phyloP scores from a whole-genome alignment of 805 yeast genomes.

The Ogataea angusta region DNA sequence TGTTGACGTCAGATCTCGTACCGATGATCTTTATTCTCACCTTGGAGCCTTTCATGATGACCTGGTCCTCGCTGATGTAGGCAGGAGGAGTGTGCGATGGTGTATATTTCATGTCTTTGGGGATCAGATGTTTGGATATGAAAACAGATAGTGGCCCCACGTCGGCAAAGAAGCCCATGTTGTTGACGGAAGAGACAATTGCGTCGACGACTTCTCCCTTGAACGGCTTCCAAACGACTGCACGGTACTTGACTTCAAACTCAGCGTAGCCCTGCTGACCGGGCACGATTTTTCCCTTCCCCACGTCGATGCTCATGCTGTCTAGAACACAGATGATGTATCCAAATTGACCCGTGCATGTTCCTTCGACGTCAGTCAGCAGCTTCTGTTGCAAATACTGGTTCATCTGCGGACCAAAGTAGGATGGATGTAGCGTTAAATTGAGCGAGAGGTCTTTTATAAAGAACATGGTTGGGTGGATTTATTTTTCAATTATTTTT shows the following conservation, averaged over 20 bases:
- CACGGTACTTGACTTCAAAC: constrained; percentile 92
- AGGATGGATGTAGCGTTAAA: constrained; percentile 94
- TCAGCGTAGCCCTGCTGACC: constrained; percentile 87
- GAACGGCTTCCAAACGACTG: constrained; percentile 97
- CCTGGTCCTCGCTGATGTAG: constrained; percentile 90
- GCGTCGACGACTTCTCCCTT: constrained; percentile 99
- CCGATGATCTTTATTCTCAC: constrained; percentile 95
- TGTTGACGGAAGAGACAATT: constrained; percentile 87
- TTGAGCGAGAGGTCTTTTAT: constrained; percentile 86
- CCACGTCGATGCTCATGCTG: constrained; percentile 91
- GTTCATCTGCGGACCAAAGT: constrained; percentile 97
- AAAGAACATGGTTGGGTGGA: constrained; percentile 27
- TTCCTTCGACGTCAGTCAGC: constrained; percentile 94
- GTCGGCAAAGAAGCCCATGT: constrained; percentile 95
- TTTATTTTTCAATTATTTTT: constrained; percentile 1
- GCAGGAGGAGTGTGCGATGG: constrained; percentile 99
- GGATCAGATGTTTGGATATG: constrained; percentile 91
- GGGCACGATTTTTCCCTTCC: constrained; percentile 88
- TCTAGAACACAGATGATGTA: constrained; percentile 95
- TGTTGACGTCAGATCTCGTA: constrained; percentile 95
- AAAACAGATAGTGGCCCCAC: constrained; percentile 96
- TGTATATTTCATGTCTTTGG: constrained; percentile 88
- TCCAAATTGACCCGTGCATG: constrained; percentile 98
- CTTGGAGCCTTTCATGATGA: constrained; percentile 89
- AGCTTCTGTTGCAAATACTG: constrained; percentile 86